Evolutionary conservation across 139 green algal genomes (phyloP).

Genomic region (Trebouxia sp.): DNA sequence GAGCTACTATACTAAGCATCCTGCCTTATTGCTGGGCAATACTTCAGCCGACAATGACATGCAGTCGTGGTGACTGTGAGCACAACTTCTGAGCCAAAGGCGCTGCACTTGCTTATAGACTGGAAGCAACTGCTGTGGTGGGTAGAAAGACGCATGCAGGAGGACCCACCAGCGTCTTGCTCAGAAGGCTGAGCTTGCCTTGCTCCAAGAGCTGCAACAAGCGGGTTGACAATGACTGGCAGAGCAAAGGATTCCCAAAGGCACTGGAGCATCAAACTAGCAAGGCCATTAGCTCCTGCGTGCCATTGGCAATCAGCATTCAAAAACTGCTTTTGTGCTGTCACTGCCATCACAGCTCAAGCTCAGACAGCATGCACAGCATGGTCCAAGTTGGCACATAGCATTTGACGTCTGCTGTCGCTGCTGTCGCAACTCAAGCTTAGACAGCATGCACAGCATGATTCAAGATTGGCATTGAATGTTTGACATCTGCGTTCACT

Average conservation of each 20-base stretch:
- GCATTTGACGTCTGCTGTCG: background rate
- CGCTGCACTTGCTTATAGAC: too few species aligned
- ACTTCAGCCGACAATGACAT: too few species aligned
- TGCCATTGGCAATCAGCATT: background rate
- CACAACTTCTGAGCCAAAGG: too few species aligned
- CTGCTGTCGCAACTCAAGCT: too few species aligned
- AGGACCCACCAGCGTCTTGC: background rate
- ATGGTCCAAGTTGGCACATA: background rate
- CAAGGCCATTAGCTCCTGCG: constrained; percentile 46
- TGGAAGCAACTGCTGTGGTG: too few species aligned
- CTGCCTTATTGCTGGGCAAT: too few species aligned
- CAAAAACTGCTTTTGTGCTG: background rate
- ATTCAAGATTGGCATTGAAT: too few species aligned
- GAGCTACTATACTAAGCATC: too few species aligned
- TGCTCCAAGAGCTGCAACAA: constrained; percentile 33
- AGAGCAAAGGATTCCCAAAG: constrained; percentile 67
- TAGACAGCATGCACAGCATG: too few species aligned
- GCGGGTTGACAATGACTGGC: constrained; percentile 66
- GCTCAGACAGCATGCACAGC: background rate
- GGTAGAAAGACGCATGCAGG: background rate
- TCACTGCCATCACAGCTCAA: background rate
- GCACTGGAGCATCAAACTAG: constrained; percentile 44
- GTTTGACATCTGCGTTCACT: too few species aligned
- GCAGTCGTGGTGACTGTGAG: too few species aligned
- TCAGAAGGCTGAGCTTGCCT: background rate